Evolutionary conservation across 139 green algal species (phyloP).

Genomic region (Micractinium sp.): DNA sequence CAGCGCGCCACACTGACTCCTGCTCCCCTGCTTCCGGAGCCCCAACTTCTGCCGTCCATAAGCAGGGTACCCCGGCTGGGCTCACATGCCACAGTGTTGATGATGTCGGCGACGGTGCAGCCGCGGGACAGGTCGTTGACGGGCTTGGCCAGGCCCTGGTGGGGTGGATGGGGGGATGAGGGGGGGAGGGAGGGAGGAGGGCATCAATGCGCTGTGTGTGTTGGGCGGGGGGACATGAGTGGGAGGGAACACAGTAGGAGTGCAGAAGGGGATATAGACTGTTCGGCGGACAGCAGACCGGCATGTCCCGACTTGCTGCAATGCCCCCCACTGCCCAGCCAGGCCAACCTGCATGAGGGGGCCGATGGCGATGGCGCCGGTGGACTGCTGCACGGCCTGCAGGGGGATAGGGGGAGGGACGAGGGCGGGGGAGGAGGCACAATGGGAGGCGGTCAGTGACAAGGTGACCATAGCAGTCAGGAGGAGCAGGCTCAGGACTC

Average conservation of each 20-base stretch:
- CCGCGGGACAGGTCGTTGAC: slow-evolving; percentile 93
- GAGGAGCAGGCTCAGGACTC: not conserved
- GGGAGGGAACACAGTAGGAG: not conserved
- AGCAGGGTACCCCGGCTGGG: too few relatives aligned
- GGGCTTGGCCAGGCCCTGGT: slow-evolving; percentile 82
- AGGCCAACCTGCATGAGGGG: slow-evolving; percentile 79
- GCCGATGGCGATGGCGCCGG: slow-evolving; percentile 84
- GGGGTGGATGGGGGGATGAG: not conserved
- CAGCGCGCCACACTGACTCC: too few relatives aligned
- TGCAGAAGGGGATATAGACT: not conserved
- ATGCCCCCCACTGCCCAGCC: too few relatives aligned
- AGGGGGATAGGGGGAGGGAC: not conserved
- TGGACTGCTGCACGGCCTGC: slow-evolving; percentile 74
- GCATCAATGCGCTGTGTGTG: not conserved
- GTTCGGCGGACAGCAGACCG: not conserved
- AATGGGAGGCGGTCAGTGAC: not conserved
- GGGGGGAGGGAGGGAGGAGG: not conserved
- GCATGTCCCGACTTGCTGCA: not conserved
- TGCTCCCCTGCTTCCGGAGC: too few relatives aligned
- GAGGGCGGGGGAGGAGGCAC: not conserved
- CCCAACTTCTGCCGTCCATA: too few relatives aligned
- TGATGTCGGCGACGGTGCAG: slow-evolving; percentile 91
- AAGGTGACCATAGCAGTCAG: not conserved
- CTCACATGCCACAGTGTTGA: slow-evolving; percentile 87
- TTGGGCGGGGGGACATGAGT: not conserved